A percentile compares a stretch with the other conserved stretches of the same genome.
phyloP scores from a whole-genome alignment of 768 basidiomycete species.

The Tricholoma saponaceum region DNA sequence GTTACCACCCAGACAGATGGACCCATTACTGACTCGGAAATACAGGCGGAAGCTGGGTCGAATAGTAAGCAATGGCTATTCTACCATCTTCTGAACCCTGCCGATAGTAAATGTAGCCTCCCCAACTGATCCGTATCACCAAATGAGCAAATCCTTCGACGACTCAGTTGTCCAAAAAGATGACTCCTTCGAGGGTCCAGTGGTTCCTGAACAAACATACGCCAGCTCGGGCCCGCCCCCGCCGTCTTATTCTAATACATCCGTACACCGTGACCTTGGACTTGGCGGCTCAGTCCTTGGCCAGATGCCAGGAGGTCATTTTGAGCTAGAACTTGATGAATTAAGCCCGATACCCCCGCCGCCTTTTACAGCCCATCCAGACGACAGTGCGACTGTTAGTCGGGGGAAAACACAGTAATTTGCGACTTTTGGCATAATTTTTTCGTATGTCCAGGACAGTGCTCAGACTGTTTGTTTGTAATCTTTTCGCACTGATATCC shows the following conservation, averaged over 20 bases:
- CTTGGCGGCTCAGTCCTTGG: neutral
- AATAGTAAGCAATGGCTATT: too few relatives aligned
- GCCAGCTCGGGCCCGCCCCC: neutral
- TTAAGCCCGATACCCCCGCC: neutral
- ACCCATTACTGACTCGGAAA: too few relatives aligned
- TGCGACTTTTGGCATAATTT: neutral
- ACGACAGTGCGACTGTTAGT: neutral
- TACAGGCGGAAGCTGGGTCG: too few relatives aligned
- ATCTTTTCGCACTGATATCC: too few relatives aligned
- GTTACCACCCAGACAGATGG: too few relatives aligned
- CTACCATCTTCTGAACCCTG: too few relatives aligned
- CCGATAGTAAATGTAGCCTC: too few relatives aligned
- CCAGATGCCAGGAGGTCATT: too few relatives aligned
- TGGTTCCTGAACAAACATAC: conserved; percentile 7
- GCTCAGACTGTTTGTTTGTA: too few relatives aligned
- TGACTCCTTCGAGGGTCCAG: conserved; percentile 14
- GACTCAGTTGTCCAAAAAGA: conserved; percentile 21
- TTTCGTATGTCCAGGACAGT: too few relatives aligned
- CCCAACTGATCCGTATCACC: conserved; percentile 20
- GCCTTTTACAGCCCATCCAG: neutral
- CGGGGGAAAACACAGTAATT: neutral
- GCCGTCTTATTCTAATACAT: neutral
- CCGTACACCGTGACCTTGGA: neutral
- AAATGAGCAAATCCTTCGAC: conserved; percentile 18
- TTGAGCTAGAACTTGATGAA: neutral